These are phyloP conservation scores for Barnettozyma sucrosica DNA, from an alignment of 805 yeast species.

Conservation along the genomic window DNA sequence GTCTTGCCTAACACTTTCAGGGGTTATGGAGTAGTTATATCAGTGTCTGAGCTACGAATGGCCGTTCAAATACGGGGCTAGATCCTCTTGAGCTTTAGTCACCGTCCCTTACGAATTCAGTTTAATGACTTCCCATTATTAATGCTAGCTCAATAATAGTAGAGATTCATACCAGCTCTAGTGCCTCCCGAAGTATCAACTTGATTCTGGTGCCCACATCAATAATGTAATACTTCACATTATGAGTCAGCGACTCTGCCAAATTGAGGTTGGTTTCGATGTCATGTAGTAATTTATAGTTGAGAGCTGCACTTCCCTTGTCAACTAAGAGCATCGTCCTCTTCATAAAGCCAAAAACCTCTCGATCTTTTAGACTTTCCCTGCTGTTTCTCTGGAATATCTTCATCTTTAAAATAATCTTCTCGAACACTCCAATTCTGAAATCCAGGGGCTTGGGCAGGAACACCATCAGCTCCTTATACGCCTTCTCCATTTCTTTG, in stretches of 20 bases:
- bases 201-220: constrained; percentile 2
- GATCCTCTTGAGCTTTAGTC: no score
- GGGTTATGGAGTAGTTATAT: no score
- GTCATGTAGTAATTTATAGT: not conserved
- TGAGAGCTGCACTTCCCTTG: not conserved
- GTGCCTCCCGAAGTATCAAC: constrained; percentile 1
- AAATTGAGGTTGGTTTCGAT: not conserved
- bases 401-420: constrained; percentile 13
- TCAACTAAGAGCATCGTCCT: not conserved
- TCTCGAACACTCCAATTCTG: constrained; percentile 16
- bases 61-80: no score
- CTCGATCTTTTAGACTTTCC: not conserved
- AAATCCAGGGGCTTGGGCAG: constrained; percentile 15
- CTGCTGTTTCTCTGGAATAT: constrained; percentile 16
- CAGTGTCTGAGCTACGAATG: no score
- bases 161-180: not conserved
- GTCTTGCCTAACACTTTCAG: no score
- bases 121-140: no score
- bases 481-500: constrained; percentile 33
- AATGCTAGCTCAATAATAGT: no score
- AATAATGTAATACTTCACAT: constrained; percentile 5
- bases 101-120: no score
- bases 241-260: constrained; percentile 2
- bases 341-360: not conserved
- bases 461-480: constrained; percentile 29